Evolutionary conservation across 768 basidiomycete species (phyloP), one percentile per base, ranked within the genome.

Genomic region (Boletellus ananas): DNA sequence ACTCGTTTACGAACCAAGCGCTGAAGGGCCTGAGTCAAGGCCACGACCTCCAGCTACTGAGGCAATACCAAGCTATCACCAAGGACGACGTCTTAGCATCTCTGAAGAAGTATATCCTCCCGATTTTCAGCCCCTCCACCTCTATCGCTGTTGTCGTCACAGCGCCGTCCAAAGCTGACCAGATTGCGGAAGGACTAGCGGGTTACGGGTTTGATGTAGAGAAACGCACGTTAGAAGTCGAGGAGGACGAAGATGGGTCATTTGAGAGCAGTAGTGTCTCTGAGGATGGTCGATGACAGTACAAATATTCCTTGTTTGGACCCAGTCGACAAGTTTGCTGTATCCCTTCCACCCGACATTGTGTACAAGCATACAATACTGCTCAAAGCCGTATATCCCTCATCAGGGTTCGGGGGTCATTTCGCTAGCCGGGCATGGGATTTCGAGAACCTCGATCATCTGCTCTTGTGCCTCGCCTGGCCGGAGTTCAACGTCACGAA

Each of bases 1-100:
- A 80, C 21, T 95, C 93, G 0, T 97, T 96, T 70, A 74, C 78
- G 27, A 94, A 98, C 69, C 91, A 96, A 73, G 89, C 85, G 0
- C 75, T 99, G n/a, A 90, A 89, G 62, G 87, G 84, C 29, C 80
- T 97, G 10, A 71, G 85, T 6, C 83, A 85, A 61, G 79, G 83
- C 52, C 75, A 87, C 61, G 85, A 87, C 58, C 74, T 88, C 21
- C 78, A 85, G 46, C 76, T 93, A n/a, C 75, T 95, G 39, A 79
- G 85, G 57, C 81, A 83, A 62, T 87, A 84, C 60, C 86, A 92
- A 74, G 70, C 71, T n/a, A 79, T 98, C 50, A 87, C 85, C 16
- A 84, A 85, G 60, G 79, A 81, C 6, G 85, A 96, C 52, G 84
- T 97, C 45, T 64, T 93, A 14, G 70, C 65, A 6, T 79, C 79